Conservation (phyloP, 2,329 filamentous ascomycete species). For the Microdochium paspali region DNA sequence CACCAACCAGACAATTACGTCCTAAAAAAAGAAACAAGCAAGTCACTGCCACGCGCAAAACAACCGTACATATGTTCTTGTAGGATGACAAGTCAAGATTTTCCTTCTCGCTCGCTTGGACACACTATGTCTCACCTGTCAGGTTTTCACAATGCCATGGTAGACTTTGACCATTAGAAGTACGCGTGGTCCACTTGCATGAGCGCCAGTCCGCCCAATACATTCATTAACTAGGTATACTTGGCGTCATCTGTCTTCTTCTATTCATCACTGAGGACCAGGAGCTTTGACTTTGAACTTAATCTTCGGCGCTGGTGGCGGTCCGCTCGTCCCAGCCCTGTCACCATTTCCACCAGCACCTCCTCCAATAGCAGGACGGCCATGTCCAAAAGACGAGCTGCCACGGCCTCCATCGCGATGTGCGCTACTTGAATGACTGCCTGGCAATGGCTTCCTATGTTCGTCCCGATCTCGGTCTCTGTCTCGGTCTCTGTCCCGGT, state of each 20-base stretch:
- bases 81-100: no score
- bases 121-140: no score
- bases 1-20: no score
- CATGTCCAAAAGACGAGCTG: slow-evolving; percentile 12
- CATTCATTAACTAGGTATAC: no score
- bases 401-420: slow-evolving; percentile 9
- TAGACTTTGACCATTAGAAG: no score
- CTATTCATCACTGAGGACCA: background rate
- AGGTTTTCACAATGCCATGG: no score
- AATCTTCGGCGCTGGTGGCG: slow-evolving; percentile 16
- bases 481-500: no score
- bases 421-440: background rate
- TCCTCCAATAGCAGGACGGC: slow-evolving; percentile 2
- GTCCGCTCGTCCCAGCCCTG: background rate
- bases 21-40: no score
- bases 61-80: no score
- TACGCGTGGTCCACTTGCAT: no score
- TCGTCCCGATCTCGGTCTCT: background rate
- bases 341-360: slow-evolving; percentile 6
- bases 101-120: no score
- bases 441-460: slow-evolving; percentile 10
- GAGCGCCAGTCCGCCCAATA: background rate
- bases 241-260: background rate
- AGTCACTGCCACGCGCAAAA: no score
- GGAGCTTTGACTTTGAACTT: slow-evolving; percentile 13